A percentile compares a stretch with the other conserved stretches of the same genome.
Evolutionary conservation across 495 filamentous ascomycete species (phyloP).

Genomic region (Bathelium albidoporum): DNA sequence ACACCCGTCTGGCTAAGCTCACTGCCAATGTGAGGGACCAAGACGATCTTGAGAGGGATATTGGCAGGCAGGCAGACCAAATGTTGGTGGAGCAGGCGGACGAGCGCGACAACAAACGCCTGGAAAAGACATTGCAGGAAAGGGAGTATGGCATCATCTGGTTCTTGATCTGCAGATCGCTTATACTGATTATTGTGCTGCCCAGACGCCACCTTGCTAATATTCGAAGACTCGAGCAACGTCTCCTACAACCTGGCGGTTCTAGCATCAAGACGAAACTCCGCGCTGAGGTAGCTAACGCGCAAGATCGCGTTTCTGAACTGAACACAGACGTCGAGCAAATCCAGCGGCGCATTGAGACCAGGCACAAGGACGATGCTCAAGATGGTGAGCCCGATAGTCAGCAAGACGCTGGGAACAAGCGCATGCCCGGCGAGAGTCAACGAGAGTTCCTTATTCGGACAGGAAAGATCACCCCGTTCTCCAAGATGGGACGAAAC

Average conservation of each 20-base stretch:
- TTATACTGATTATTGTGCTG: neutral
- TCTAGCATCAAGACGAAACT: constrained; percentile 39
- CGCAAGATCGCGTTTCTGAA: constrained; percentile 49
- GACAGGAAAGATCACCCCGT: constrained; percentile 95
- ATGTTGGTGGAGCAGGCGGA: constrained; percentile 73
- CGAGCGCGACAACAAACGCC: constrained; percentile 73
- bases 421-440: constrained; percentile 63
- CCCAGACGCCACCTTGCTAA: constrained; percentile 35
- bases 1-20: neutral
- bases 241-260: constrained; percentile 39
- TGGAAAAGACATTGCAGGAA: constrained; percentile 60
- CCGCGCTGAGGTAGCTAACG: constrained; percentile 51
- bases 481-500: constrained; percentile 51
- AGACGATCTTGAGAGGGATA: constrained; percentile 51
- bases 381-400: constrained; percentile 33
- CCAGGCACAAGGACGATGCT: constrained; percentile 45
- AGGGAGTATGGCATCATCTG: constrained; percentile 38
- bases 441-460: constrained; percentile 83
- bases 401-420: constrained; percentile 35
- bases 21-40: constrained; percentile 68
- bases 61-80: constrained; percentile 57
- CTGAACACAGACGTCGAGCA: constrained; percentile 62
- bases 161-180: neutral
- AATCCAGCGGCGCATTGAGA: constrained; percentile 68
- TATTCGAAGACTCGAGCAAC: constrained; percentile 40